A percentile compares a stretch with the other conserved stretches of the same genome.
These are phyloP conservation scores for Starmerella gropengiesseri DNA, from an alignment of 805 yeast species.

Conservation along the genomic window DNA sequence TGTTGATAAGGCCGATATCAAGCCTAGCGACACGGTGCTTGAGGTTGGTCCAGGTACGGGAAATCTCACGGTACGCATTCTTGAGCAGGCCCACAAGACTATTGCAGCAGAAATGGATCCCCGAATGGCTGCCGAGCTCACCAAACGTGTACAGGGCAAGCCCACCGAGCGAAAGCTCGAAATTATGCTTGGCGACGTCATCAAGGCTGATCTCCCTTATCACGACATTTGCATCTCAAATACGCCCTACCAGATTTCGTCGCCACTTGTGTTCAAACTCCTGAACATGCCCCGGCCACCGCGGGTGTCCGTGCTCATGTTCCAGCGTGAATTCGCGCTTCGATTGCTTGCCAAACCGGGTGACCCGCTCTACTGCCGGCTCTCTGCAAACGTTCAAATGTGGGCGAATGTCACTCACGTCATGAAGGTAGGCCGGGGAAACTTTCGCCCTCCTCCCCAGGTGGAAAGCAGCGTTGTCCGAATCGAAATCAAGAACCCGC, in stretches of 20 bases:
- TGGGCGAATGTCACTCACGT: slow-evolving; percentile 99
- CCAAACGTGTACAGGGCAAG: slow-evolving; percentile 96
- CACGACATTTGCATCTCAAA: slow-evolving; percentile 94
- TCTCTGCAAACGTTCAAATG: slow-evolving; percentile 96
- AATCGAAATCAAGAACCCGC: slow-evolving; percentile 80
- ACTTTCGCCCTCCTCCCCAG: slow-evolving; percentile 96
- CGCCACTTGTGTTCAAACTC: slow-evolving; percentile 88
- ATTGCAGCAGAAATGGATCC: slow-evolving; percentile 98
- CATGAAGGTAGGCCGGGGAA: slow-evolving; percentile 95
- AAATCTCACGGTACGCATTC: slow-evolving; percentile 81
- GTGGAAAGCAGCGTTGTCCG: slow-evolving; percentile 95
- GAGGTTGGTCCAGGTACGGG: slow-evolving; percentile 99
- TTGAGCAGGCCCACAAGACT: slow-evolving; percentile 89
- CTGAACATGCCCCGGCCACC: slow-evolving; percentile 90
- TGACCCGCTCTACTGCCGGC: slow-evolving; percentile 82
- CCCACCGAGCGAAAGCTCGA: slow-evolving; percentile 85
- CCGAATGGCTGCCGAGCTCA: slow-evolving; percentile 98
- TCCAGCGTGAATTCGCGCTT: slow-evolving; percentile 93
- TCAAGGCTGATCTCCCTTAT: slow-evolving; percentile 89
- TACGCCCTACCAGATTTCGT: slow-evolving; percentile 95
- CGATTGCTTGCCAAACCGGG: slow-evolving; percentile 93
- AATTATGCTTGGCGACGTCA: slow-evolving; percentile 86
- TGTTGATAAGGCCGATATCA: slow-evolving; percentile 88
- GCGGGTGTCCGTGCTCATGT: slow-evolving; percentile 88
- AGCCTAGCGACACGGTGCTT: slow-evolving; percentile 82